Base-by-base conservation (phyloP, 495 filamentous ascomycete genomes). In the Podospora comata region DNA sequence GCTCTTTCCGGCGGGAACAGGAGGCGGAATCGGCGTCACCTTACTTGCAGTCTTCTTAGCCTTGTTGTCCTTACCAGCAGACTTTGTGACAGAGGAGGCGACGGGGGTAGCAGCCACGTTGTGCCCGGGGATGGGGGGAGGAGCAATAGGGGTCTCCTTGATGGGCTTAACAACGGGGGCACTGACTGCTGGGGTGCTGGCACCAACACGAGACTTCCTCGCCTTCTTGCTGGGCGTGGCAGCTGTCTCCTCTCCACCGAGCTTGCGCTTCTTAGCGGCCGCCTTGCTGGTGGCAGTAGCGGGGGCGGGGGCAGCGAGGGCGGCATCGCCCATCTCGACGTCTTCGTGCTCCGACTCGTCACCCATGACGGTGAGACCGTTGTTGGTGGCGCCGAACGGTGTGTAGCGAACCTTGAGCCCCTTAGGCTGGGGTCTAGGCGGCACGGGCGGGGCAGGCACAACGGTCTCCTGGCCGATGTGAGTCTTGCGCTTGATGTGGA, bases 181-280 rank as follows among this genome's bases (percentile, higher is more conserved):
- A 20, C 61, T 44, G 26, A 65, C 30, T 4, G 34, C n/a, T 32
- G 62, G 26, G 4, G 27, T 66, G 16, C 66, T 53, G 23, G 70
- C 72, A 48, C 39, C 39, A 18, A 72, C 62, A 0, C 70, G 65
- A 4, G 71, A 71, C 75, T 78, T 79, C 65, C 76, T 79, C 19
- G 73, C 20, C 65, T 77, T 75, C 69, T 74, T 76, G 59, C 65
- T 44, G 30, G 74, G 69, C 0, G 66, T 67, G 5, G 71, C 34
- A 9, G n/a, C 55, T 15, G 57, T 30, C 27, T 67, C 67, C 34
- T 72, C 65, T 0, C 74, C 72, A 13, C 72, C 78, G 5, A 75
- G 74, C 64, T 83, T 81, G 63, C 84, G 83, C 72, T 86, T 86
- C 67, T 77, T 79, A n/a, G 71, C 66, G 9, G 53, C 67, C 30